Percentiles rank a stretch among this genome's conserved stretches.
These are phyloP conservation scores for Apiotrichum gamsii DNA, from an alignment of 1,284 basidiomycete species.

Conservation along the genomic window DNA sequence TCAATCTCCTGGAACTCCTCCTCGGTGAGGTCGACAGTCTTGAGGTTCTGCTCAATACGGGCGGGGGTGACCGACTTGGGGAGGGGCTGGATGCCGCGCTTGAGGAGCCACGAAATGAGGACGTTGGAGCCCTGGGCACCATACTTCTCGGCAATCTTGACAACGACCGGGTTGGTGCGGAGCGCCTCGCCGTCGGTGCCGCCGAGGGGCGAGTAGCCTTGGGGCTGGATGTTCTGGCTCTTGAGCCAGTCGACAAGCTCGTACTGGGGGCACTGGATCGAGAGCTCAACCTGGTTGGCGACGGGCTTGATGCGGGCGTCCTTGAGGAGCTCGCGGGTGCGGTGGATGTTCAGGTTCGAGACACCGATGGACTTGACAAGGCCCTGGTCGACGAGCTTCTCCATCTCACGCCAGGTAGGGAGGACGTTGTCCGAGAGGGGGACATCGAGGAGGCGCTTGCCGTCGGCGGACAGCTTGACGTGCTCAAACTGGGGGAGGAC, in stretches of 20 bases:
- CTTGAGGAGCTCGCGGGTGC: slow-evolving; percentile 65
- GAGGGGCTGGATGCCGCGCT: slow-evolving; percentile 58
- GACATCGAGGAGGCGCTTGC: slow-evolving; percentile 53
- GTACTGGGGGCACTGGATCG: slow-evolving; percentile 72
- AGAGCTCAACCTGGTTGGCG: slow-evolving; percentile 72
- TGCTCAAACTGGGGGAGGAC: slow-evolving; percentile 30
- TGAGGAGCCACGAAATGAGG: slow-evolving; percentile 70
- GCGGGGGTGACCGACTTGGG: slow-evolving; percentile 49
- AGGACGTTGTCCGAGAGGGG: slow-evolving; percentile 65
- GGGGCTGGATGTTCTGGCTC: slow-evolving; percentile 58
- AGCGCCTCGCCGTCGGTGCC: slow-evolving; percentile 65
- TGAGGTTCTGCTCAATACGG: slow-evolving; percentile 46
- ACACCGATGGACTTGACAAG: slow-evolving; percentile 61
- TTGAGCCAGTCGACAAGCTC: slow-evolving; percentile 62
- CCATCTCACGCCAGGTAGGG: slow-evolving; percentile 59
- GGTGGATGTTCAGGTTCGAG: slow-evolving; percentile 60
- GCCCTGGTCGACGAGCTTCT: slow-evolving; percentile 51
- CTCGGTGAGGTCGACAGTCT: slow-evolving; percentile 38
- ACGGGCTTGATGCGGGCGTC: slow-evolving; percentile 54
- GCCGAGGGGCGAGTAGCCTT: slow-evolving; percentile 71
- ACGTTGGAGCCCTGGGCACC: slow-evolving; percentile 70
- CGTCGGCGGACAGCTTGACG: slow-evolving; percentile 42
- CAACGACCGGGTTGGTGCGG: slow-evolving; percentile 56
- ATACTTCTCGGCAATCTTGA: slow-evolving; percentile 58
- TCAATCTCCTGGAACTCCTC: slow-evolving; percentile 40